Conservation (phyloP, 495 filamentous ascomycete genomes). For the Penicillium alfredii region DNA sequence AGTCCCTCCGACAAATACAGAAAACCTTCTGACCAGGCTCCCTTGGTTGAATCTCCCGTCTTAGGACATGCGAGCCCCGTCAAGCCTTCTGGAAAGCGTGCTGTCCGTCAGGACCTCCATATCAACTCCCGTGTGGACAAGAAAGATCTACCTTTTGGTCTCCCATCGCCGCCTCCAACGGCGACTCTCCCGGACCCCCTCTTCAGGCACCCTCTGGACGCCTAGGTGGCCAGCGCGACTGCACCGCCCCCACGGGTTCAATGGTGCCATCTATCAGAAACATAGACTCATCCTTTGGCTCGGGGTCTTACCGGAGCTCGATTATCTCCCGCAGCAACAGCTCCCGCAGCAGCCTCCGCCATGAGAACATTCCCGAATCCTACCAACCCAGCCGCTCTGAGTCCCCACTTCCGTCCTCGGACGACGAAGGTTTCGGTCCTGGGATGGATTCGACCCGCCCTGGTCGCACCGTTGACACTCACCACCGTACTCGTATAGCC, state of each 20-base stretch:
- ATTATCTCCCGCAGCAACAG: conserved; percentile 26
- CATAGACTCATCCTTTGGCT: conserved; percentile 5
- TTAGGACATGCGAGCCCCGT: conserved; percentile 9
- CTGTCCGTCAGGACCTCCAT: conserved; percentile 7
- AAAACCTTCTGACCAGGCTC: not conserved
- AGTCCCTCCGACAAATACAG: conserved; percentile 2
- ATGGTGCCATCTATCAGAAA: conserved; percentile 1
- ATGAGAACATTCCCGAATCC: conserved; percentile 21
- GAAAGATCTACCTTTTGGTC: conserved; percentile 24
- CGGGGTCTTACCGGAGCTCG: conserved; percentile 11
- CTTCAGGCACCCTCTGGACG: conserved; percentile 9
- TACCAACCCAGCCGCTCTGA: conserved; percentile 20
- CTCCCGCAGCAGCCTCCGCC: conserved; percentile 21
- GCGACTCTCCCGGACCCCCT: conserved; percentile 24
- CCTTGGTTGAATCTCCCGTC: conserved; percentile 23
- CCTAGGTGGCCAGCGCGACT: conserved; percentile 12
- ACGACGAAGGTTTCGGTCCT: conserved; percentile 34
- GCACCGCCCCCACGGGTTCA: conserved; percentile 9
- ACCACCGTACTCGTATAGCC: conserved; percentile 3
- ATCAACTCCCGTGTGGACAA: conserved; percentile 15
- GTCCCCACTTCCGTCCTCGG: conserved; percentile 38
- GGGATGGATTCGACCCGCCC: conserved; percentile 1
- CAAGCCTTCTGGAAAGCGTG: conserved; percentile 9
- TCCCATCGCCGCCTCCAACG: conserved; percentile 29
- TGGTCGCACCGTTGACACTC: conserved; percentile 10